Evolutionary conservation across 1,139 yeast species (phyloP).

Genomic region (Lizanozyma gosingica): DNA sequence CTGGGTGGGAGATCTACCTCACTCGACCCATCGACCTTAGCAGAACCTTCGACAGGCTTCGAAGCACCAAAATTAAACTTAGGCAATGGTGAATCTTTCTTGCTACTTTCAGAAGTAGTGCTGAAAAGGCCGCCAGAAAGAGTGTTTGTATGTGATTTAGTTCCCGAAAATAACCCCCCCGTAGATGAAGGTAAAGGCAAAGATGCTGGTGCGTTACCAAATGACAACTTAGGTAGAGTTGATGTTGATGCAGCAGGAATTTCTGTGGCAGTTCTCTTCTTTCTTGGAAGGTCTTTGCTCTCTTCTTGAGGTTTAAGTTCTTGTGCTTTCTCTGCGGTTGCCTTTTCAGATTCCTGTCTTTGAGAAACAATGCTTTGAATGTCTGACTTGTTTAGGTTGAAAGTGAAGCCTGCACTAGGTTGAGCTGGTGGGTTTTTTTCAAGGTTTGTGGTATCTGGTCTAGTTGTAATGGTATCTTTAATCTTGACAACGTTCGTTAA

Average conservation of each 20-base stretch:
- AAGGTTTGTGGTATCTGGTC: slow-evolving; percentile 3
- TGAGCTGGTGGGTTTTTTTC: slow-evolving; percentile 9
- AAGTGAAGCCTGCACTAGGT: slow-evolving; percentile 34
- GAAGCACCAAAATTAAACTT: too few species aligned
- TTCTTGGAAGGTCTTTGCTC: not conserved
- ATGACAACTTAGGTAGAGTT: not conserved
- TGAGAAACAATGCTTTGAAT: slow-evolving; percentile 16
- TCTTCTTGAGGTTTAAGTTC: not conserved
- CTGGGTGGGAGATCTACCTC: too few species aligned
- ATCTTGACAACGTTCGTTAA: slow-evolving; percentile 21
- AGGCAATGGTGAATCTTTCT: too few species aligned
- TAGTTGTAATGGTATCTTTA: slow-evolving; percentile 12
- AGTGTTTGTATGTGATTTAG: too few species aligned
- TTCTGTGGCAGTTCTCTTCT: not conserved
- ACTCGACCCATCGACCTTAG: too few species aligned
- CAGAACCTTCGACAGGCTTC: too few species aligned
- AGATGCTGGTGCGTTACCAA: too few species aligned
- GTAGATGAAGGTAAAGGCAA: too few species aligned
- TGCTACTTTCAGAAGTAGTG: too few species aligned
- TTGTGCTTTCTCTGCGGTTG: not conserved
- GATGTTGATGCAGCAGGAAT: not conserved
- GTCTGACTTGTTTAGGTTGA: slow-evolving; percentile 21
- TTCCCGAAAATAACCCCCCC: too few species aligned
- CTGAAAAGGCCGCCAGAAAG: too few species aligned
- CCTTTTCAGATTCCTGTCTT: slow-evolving; percentile 11